These are phyloP conservation scores for Closterium sp. DNA, from an alignment of 139 green algal species.

Conservation along the genomic window DNA sequence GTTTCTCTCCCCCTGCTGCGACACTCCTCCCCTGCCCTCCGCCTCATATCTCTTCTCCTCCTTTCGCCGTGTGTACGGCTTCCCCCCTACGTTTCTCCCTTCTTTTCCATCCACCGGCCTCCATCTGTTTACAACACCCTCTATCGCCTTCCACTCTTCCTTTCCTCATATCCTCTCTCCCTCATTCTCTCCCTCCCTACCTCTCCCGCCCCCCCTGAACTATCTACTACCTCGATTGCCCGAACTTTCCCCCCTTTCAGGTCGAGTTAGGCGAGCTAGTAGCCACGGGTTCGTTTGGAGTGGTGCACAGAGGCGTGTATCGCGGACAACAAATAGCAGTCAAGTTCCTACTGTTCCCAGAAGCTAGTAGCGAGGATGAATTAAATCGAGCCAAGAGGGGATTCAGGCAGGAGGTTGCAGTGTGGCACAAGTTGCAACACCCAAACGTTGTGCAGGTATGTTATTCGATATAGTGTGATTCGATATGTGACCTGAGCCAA, in stretches of 20 bases:
- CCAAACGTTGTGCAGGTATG: slow-evolving; percentile 42
- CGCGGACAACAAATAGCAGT: slow-evolving; percentile 17
- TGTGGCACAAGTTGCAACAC: slow-evolving; percentile 29
- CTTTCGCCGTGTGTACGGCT: too few relatives aligned
- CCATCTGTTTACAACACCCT: too few relatives aligned
- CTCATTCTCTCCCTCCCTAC: neutral
- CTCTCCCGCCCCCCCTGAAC: too few relatives aligned
- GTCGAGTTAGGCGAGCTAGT: neutral
- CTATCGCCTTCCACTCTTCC: too few relatives aligned
- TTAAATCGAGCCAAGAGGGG: neutral
- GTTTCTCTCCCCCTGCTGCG: neutral
- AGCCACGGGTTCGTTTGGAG: slow-evolving; percentile 26
- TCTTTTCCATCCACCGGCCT: too few relatives aligned
- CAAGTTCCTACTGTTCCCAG: slow-evolving; percentile 25
- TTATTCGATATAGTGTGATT: too few relatives aligned
- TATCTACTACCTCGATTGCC: too few relatives aligned
- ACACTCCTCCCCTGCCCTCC: neutral
- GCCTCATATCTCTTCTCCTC: neutral
- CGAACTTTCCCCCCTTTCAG: neutral
- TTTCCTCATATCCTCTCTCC: neutral
- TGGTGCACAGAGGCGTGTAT: slow-evolving; percentile 19
- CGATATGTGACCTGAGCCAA: too few relatives aligned
- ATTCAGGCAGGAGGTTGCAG: slow-evolving; percentile 40
- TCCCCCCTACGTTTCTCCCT: too few relatives aligned
- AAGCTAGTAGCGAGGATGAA: neutral